Evolutionary conservation across 495 filamentous ascomycete genomes (phyloP).

Genomic region (Hypoxylon intermedium): DNA sequence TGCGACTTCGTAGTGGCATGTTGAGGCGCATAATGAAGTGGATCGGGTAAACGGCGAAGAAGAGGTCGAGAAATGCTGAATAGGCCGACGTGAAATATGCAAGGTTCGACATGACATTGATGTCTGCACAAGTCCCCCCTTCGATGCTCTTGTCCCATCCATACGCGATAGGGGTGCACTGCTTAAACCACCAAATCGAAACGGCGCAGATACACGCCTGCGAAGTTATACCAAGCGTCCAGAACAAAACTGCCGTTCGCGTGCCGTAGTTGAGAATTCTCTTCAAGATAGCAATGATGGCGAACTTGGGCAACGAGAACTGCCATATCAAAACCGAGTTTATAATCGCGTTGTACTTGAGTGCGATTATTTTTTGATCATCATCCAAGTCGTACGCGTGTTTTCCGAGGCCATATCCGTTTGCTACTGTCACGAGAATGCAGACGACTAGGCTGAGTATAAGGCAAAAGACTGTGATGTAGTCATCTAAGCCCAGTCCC

Average conservation of each 20-base stretch:
- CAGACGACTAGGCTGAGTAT: constrained; percentile 29
- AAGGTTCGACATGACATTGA: constrained; percentile 24
- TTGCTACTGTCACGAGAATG: constrained; percentile 31
- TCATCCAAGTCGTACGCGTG: constrained; percentile 18
- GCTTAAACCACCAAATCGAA: constrained; percentile 40
- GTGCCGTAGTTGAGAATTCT: constrained; percentile 40
- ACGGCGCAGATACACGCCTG: constrained; percentile 36
- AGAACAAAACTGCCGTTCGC: constrained; percentile 33
- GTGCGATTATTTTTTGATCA: constrained; percentile 9
- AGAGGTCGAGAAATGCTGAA: constrained; percentile 41
- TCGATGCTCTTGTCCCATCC: constrained; percentile 37
- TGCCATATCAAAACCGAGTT: constrained; percentile 39
- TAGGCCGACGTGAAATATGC: constrained; percentile 39
- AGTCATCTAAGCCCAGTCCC: constrained; percentile 37
- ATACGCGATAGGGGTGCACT: constrained; percentile 36
- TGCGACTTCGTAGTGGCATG: constrained; percentile 34
- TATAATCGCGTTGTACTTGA: constrained; percentile 41
- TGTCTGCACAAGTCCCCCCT: constrained; percentile 30
- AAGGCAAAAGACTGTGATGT: constrained; percentile 36
- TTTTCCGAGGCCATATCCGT: constrained; percentile 31
- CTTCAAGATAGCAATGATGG: constrained; percentile 42
- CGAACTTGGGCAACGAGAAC: constrained; percentile 42
- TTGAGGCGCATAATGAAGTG: constrained; percentile 41
- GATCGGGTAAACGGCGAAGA: constrained; percentile 42
- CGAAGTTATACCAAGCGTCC: constrained; percentile 35